Evolutionary conservation across 306 rosid genomes (phyloP), one percentile per base, ranked within the genome.

Genomic region (Gillenia trifoliata): DNA sequence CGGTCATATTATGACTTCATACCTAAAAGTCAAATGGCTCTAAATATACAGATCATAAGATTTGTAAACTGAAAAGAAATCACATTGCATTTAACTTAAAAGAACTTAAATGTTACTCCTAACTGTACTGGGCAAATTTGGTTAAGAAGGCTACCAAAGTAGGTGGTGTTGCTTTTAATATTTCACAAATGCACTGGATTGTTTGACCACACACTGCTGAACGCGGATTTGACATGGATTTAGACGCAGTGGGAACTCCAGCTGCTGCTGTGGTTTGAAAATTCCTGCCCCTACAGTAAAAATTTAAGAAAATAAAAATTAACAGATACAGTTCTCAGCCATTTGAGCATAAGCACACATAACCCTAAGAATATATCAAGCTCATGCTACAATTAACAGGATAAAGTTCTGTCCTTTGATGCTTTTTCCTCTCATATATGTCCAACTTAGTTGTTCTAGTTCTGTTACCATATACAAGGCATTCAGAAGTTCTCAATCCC

Each of bases 111-210:
- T 26, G 52, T 79, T 90, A 94, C 98, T 96, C 38, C 91, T 97
- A 79, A 92, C 85, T n/a, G n/a, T 54, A 88, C 83, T n/a, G n/a
- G 99, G 97, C 78, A 94, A 84, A 86, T 84, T 90, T 69, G n/a
- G 96, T 84, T 74, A 94, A 85, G 84, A 94, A 91, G 78, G 93
- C 88, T 62, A 90, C 74, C 86, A 94, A 84, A 47, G 92, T 83
- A 75, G 96, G 91, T 16, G 99, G 97, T 57, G 99, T 84, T 65
- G 91, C 90, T 85, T 90, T 89, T 54, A 90, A 74, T 85, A 94
- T 86, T 86, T 92, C 95, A 77, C 96, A 73, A 88, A 85, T n/a
- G 92, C 88, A 79, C 83, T 87, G n/a, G 67, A 87, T 81, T 29
- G 77, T 72, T 80, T 86, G 96, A 68, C 86, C 84, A 65, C 88